Conservation (phyloP, 768 basidiomycete genomes). For the Suillus tomentosus region DNA sequence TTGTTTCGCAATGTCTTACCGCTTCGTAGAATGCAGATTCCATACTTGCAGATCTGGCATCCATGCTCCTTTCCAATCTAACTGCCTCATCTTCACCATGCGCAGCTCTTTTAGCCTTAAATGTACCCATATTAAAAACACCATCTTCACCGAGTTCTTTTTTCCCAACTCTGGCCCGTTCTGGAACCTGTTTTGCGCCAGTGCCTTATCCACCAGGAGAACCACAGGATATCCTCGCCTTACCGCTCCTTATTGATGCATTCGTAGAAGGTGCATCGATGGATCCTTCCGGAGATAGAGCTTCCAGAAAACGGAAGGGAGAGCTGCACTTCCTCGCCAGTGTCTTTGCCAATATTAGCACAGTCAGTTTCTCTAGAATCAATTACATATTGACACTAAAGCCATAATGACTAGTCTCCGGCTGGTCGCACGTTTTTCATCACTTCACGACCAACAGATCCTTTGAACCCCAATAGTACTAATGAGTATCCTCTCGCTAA, state of each 20-base stretch:
- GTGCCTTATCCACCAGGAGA: constrained; percentile 66
- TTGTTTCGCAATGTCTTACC: constrained; percentile 14
- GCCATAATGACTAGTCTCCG: constrained; percentile 54
- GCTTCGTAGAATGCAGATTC: constrained; percentile 77
- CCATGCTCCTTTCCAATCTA: constrained; percentile 97
- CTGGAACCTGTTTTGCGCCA: constrained; percentile 76
- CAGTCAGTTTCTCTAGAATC: constrained; percentile 48
- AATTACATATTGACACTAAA: not conserved
- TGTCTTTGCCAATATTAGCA: constrained; percentile 90
- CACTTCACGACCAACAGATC: constrained; percentile 59
- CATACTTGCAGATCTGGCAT: constrained; percentile 88
- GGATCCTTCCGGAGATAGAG: constrained; percentile 48
- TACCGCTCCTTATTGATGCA: constrained; percentile 87
- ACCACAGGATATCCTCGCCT: constrained; percentile 54
- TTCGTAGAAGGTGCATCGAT: constrained; percentile 75
- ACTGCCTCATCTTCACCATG: constrained; percentile 75
- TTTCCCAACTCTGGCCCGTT: constrained; percentile 77
- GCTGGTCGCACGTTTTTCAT: constrained; percentile 81
- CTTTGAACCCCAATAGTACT: constrained; percentile 42
- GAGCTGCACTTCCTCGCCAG: constrained; percentile 89
- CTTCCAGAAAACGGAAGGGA: constrained; percentile 64
- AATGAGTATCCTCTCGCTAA: constrained; percentile 84
- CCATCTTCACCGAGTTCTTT: constrained; percentile 46
- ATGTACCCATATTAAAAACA: constrained; percentile 62
- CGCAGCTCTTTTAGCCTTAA: constrained; percentile 60